Percentiles rank a stretch among this genome's conserved stretches.
Evolutionary conservation across 176 grass and related monocot genomes (phyloP).

Genomic region (Zoysia japonica): DNA sequence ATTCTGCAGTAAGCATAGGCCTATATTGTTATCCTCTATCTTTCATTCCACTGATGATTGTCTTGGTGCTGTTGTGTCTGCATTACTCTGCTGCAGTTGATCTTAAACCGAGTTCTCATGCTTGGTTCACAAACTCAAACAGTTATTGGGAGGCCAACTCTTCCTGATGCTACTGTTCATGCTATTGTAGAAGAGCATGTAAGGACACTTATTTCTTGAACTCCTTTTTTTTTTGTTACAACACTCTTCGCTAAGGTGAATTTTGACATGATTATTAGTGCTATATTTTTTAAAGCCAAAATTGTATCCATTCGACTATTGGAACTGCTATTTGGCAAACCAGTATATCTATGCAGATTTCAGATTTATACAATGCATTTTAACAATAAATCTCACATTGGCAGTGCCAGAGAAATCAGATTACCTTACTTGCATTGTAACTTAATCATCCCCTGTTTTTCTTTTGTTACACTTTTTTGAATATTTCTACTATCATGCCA

Average conservation of each 20-base stretch:
- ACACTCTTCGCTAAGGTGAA: slow-evolving; percentile 22
- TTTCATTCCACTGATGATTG: slow-evolving; percentile 17
- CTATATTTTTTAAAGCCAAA: slow-evolving; percentile 12
- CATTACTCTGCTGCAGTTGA: slow-evolving; percentile 60
- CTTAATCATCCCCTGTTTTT: background rate
- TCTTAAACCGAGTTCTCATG: slow-evolving; percentile 88
- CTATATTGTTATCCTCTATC: slow-evolving; percentile 11
- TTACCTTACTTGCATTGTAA: background rate
- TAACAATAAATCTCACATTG: background rate
- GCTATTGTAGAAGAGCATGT: slow-evolving; percentile 98
- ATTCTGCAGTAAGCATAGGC: background rate
- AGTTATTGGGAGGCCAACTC: slow-evolving; percentile 79
- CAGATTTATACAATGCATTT: slow-evolving; percentile 19
- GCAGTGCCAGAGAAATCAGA: background rate
- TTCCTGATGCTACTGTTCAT: slow-evolving; percentile 78
- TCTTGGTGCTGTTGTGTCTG: slow-evolving; percentile 18
- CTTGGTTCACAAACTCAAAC: slow-evolving; percentile 84
- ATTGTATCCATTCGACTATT: slow-evolving; percentile 5
- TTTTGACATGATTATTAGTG: slow-evolving; percentile 23
- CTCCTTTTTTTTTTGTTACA: slow-evolving; percentile 9
- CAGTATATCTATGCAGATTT: slow-evolving; percentile 14
- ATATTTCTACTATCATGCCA: background rate
- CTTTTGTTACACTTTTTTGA: background rate
- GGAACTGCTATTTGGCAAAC: slow-evolving; percentile 7
- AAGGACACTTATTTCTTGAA: slow-evolving; percentile 44